phyloP scores from a whole-genome alignment of 139 green algal species.

The Auxenochlorella protothecoides region DNA sequence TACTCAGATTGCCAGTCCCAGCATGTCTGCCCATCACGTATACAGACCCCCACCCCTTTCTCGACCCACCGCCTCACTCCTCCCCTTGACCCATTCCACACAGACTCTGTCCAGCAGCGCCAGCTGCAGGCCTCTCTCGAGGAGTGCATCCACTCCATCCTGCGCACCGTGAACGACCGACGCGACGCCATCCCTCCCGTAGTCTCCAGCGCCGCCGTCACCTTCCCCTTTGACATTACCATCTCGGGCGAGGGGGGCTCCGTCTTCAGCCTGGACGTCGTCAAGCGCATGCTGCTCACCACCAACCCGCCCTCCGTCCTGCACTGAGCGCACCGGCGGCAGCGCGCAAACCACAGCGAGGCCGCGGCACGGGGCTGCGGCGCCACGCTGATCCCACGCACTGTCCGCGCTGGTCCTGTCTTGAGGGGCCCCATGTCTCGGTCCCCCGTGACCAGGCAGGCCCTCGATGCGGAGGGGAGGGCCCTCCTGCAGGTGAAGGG shows the following conservation, averaged over 20 bases:
- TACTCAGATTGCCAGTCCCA: too few relatives aligned
- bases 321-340: conserved; percentile 6
- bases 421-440: conserved; percentile 6
- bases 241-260: conserved; percentile 24
- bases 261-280: conserved; percentile 38
- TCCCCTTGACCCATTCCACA: too few relatives aligned
- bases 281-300: conserved; percentile 51
- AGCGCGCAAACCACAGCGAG: background rate
- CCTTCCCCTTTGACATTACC: conserved; percentile 85
- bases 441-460: too few relatives aligned
- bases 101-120: too few relatives aligned
- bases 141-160: conserved; percentile 32
- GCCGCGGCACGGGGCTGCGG: too few relatives aligned
- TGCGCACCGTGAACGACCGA: conserved; percentile 65
- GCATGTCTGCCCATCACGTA: too few relatives aligned
- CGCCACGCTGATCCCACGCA: too few relatives aligned
- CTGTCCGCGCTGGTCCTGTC: background rate
- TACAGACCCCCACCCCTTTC: too few relatives aligned
- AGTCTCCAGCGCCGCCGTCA: conserved; percentile 44
- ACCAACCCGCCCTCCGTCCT: conserved; percentile 50
- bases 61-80: too few relatives aligned
- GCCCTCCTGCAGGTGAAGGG: too few relatives aligned
- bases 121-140: conserved; percentile 49
- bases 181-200: conserved; percentile 86
- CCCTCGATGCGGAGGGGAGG: too few relatives aligned